phyloP scores from a whole-genome alignment of 1,139 yeast genomes.

The Hemisphaericaspora subhashii region DNA sequence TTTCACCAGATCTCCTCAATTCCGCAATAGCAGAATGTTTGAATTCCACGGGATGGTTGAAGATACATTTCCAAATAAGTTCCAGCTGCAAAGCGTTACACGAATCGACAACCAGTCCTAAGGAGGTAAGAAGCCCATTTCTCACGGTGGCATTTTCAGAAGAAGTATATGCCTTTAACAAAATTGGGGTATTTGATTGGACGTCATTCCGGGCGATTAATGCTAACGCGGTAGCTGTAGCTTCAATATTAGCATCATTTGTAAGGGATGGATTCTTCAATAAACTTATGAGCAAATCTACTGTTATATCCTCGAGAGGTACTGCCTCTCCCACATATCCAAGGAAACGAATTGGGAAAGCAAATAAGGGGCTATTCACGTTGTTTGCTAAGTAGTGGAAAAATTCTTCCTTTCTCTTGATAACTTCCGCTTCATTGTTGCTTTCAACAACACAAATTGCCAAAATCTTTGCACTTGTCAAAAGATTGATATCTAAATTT shows the following conservation, averaged over 20 bases:
- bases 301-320: slow-evolving; percentile 10
- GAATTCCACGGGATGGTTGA: slow-evolving; percentile 18
- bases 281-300: slow-evolving; percentile 10
- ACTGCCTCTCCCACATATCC: slow-evolving; percentile 41
- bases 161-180: slow-evolving; percentile 9
- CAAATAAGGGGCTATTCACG: slow-evolving; percentile 17
- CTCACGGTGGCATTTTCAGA: slow-evolving; percentile 22
- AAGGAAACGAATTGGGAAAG: slow-evolving; percentile 39
- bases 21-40: slow-evolving; percentile 18
- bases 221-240: slow-evolving; percentile 57
- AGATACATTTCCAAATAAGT: slow-evolving; percentile 19
- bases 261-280: slow-evolving; percentile 12
- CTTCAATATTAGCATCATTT: slow-evolving; percentile 42
- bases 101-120: slow-evolving; percentile 20
- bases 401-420: slow-evolving; percentile 30
- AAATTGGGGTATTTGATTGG: slow-evolving; percentile 6
- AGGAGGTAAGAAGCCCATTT: slow-evolving; percentile 33
- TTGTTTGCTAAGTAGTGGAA: slow-evolving; percentile 23
- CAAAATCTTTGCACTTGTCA: slow-evolving; percentile 36
- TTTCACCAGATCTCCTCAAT: slow-evolving; percentile 33
- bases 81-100: slow-evolving; percentile 13
- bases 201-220: slow-evolving; percentile 26
- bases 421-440: slow-evolving; percentile 28
- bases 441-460: slow-evolving; percentile 42
- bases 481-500: slow-evolving; percentile 18